Conservation (phyloP, 495 filamentous ascomycete species). For the Hypomontagnella submonticulosa region DNA sequence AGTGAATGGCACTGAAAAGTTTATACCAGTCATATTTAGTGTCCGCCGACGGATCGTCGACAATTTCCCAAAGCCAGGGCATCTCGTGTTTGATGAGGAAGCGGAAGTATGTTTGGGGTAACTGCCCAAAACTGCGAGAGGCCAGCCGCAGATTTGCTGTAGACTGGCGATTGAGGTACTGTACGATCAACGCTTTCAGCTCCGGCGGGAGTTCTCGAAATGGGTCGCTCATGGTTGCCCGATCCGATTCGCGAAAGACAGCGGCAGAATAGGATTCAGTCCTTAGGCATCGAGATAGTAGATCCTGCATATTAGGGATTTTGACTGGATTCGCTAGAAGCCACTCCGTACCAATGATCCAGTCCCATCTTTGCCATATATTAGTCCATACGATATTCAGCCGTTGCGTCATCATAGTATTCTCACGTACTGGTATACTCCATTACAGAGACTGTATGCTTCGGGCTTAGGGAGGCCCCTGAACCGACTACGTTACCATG, state of each 20-base stretch:
- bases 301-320: no score
- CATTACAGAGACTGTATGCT: no score
- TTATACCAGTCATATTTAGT: background rate
- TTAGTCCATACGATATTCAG: background rate
- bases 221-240: background rate
- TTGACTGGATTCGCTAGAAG: background rate
- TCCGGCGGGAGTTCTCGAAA: background rate
- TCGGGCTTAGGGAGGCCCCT: background rate
- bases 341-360: background rate
- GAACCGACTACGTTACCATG: background rate
- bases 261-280: background rate
- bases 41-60: background rate
- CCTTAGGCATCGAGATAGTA: background rate
- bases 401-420: background rate
- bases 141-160: background rate
- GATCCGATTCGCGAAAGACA: background rate
- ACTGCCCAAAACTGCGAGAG: background rate
- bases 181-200: background rate
- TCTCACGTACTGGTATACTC: background rate
- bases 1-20: background rate
- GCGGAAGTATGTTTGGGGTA: background rate
- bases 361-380: background rate
- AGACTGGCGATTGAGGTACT: background rate
- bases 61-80: slow-evolving; percentile 1
- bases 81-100: background rate